Conservation (phyloP, 2,329 filamentous ascomycete genomes). For the Penicillium polonicum region DNA sequence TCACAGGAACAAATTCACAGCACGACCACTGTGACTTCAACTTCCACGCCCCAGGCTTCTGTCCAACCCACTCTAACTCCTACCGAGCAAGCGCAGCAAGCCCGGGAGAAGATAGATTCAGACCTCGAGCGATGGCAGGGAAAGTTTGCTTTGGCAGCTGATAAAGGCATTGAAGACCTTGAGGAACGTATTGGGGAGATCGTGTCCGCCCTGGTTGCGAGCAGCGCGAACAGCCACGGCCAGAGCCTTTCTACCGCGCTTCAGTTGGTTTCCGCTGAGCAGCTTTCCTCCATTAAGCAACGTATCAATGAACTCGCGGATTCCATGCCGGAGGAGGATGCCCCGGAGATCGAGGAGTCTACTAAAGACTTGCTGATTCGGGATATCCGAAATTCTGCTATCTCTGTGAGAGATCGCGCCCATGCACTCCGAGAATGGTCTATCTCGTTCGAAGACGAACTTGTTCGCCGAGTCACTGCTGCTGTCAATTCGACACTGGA, state of each 20-base stretch:
- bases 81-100: conserved; percentile 40
- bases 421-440: conserved; percentile 77
- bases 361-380: conserved; percentile 54
- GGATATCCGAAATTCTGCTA: conserved; percentile 65
- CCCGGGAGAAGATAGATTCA: conserved; percentile 66
- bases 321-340: conserved; percentile 58
- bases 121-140: conserved; percentile 84
- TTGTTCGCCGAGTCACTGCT: conserved; percentile 65
- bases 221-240: conserved; percentile 51
- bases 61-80: conserved; percentile 44
- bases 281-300: conserved; percentile 64
- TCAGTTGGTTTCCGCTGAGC: conserved; percentile 62
- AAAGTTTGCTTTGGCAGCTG: conserved; percentile 80
- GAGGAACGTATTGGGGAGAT: conserved; percentile 66
- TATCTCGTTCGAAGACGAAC: conserved; percentile 66
- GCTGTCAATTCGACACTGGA: conserved; percentile 78
- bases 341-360: conserved; percentile 52
- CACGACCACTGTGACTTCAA: conserved; percentile 23
- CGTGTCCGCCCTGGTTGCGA: conserved; percentile 68
- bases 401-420: conserved; percentile 72
- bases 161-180: conserved; percentile 74
- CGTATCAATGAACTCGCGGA: conserved; percentile 60
- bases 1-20: conserved; percentile 16
- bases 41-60: conserved; percentile 29
- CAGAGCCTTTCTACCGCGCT: conserved; percentile 63